Evolutionary conservation across 2,329 filamentous ascomycete species (phyloP), one percentile per base, ranked within the genome.

Genomic region (Myriangium duriaei): DNA sequence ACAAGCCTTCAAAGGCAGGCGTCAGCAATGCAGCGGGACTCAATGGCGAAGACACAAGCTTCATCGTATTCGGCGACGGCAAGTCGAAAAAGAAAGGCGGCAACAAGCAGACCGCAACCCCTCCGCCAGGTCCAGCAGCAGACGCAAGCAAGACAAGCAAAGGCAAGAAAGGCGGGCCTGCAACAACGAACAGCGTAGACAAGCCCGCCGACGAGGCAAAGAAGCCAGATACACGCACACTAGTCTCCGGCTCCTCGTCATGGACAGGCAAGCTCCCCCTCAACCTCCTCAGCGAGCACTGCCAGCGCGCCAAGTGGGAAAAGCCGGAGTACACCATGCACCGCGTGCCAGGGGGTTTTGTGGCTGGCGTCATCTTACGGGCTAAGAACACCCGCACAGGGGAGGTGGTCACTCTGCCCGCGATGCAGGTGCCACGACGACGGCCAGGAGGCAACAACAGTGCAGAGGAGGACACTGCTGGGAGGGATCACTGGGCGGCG

Each of bases 201-300:
- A 10, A 32, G 14, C 33, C 35, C 12, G 14, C 32, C 26, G 58
- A 62, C 34, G 60, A 56, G 5, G 65, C 65, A n/a, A 76, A 74
- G 56, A 74, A 71, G 49, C 72, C 74, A 29, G 68, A 74, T 34
- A 72, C 71, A 14, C 65, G 72, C 59, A 84, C 92, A 49, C 66
- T 98, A 47, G 93, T 98, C 53, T 91, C 86, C 30, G 91, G 91
- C 34, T 76, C 85, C 42, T 95, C 86, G 49, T 26, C 21, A 26
- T 98, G 91, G 91, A 98, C 91, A 0, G 91, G 91, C 29, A 98
- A 98, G 58, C 66, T 98, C 19, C 91, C 91, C 1, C 82, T 95
- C 46, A 95, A 93, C 55, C 71, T 96, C 51, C 73, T 96, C 46
- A 84, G 82, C 24, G 91, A 96, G 66, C 83, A 93, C 61, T 95